A percentile compares a stretch with the other conserved stretches of the same genome.
Evolutionary conservation across 176 grass and related monocot species (phyloP).

Genomic region (Cocos nucifera): DNA sequence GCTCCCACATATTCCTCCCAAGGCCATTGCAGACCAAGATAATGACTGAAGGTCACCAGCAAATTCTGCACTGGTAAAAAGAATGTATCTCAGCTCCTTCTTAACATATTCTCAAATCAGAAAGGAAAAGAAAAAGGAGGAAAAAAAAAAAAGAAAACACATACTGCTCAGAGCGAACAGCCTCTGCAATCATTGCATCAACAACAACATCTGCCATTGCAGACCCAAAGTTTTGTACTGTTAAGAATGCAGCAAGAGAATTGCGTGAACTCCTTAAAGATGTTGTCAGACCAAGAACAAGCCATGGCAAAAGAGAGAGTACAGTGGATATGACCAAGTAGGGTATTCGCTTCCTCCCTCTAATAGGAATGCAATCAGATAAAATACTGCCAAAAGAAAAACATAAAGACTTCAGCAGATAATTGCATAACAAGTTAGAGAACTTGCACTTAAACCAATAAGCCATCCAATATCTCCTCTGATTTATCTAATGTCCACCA

Average conservation of each 20-base stretch:
- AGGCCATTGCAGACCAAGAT: slow-evolving; percentile 70
- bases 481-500: no score
- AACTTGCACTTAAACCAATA: no score
- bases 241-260: slow-evolving; percentile 40
- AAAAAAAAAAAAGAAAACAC: slow-evolving; percentile 17
- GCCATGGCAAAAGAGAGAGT: slow-evolving; percentile 56
- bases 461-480: no score
- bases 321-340: slow-evolving; percentile 64
- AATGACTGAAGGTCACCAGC: slow-evolving; percentile 73
- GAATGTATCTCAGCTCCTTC: slow-evolving; percentile 1
- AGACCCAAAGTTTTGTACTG: slow-evolving; percentile 63
- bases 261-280: slow-evolving; percentile 44
- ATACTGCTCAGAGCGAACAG: slow-evolving; percentile 51
- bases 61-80: slow-evolving; percentile 52
- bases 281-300: slow-evolving; percentile 44
- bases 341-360: slow-evolving; percentile 43
- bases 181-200: slow-evolving; percentile 81
- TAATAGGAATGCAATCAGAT: slow-evolving; percentile 70
- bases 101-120: background rate
- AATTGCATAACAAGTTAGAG: no score
- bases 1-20: slow-evolving; percentile 65
- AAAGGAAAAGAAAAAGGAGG: background rate
- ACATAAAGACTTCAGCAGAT: background rate
- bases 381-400: slow-evolving; percentile 40
- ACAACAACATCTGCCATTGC: slow-evolving; percentile 77